A percentile compares a stretch with the other conserved stretches of the same genome.
These are phyloP conservation scores for Croton laevigatus DNA, from an alignment of 441 rosid species.

Conservation along the genomic window DNA sequence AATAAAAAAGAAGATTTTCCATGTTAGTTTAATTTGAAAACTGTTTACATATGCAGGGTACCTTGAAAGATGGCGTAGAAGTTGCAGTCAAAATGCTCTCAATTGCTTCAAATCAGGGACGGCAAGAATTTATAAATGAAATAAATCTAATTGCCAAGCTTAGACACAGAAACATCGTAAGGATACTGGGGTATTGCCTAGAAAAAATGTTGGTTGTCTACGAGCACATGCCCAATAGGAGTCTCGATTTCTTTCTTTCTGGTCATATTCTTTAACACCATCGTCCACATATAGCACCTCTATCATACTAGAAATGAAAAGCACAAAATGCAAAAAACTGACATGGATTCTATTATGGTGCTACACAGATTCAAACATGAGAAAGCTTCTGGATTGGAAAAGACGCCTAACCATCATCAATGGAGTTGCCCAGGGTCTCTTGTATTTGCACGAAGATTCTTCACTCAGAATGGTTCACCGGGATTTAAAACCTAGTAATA, in stretches of 20 bases:
- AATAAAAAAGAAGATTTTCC: too few species aligned
- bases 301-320: not conserved
- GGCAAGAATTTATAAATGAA: constrained; percentile 2
- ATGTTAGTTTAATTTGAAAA: not conserved
- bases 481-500: not conserved
- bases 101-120: not conserved
- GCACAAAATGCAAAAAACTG: not conserved
- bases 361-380: not conserved
- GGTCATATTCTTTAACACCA: not conserved
- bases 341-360: not conserved
- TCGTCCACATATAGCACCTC: too few species aligned
- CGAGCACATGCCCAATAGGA: constrained; percentile 4
- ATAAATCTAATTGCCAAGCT: not conserved
- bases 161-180: not conserved
- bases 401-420: not conserved
- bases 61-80: not conserved
- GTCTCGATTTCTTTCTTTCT: constrained; percentile 5
- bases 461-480: not conserved
- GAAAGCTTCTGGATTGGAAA: not conserved
- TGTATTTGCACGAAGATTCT: not conserved
- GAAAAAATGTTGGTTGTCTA: not conserved
- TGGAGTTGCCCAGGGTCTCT: constrained; percentile 3
- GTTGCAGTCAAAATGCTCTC: constrained; percentile 5
- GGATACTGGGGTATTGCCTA: not conserved
- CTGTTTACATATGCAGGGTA: too few species aligned